Evolutionary conservation across 208 protist species (phyloP).

Genomic region (Trypanosoma lewisi): DNA sequence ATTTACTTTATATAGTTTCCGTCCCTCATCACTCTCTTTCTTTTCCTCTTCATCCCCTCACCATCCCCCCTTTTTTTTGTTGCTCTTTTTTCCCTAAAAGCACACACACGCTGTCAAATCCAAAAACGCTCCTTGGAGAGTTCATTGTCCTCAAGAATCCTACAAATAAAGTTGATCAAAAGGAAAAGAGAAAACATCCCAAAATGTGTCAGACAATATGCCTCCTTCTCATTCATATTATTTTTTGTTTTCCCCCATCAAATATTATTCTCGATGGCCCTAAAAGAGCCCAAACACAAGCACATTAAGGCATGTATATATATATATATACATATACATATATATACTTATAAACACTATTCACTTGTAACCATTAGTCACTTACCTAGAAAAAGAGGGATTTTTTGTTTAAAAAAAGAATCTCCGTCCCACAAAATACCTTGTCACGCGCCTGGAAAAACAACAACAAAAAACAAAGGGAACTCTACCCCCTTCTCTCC

Average conservation of each 20-base stretch:
- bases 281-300: conserved; percentile 11
- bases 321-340: conserved; percentile 28
- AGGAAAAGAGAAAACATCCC: background rate
- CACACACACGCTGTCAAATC: background rate
- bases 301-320: conserved; percentile 17
- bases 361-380: conserved; percentile 1
- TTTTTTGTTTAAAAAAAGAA: conserved; percentile 1
- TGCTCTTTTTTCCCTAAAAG: background rate
- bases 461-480: no score
- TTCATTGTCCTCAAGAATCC: no score
- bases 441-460: no score
- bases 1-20: background rate
- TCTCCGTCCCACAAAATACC: no score
- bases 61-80: background rate
- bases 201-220: no score
- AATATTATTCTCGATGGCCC: background rate
- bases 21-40: conserved; percentile 11
- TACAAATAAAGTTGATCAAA: background rate
- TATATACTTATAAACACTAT: conserved; percentile 9
- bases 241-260: background rate
- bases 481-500: no score
- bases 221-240: no score
- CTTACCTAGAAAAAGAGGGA: no score
- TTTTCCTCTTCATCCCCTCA: conserved; percentile 8
- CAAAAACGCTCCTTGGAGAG: no score